Percentiles rank a stretch among this genome's conserved stretches.
phyloP scores from a whole-genome alignment of 345 rosid genomes.

The Sisymbrium altissimum region DNA sequence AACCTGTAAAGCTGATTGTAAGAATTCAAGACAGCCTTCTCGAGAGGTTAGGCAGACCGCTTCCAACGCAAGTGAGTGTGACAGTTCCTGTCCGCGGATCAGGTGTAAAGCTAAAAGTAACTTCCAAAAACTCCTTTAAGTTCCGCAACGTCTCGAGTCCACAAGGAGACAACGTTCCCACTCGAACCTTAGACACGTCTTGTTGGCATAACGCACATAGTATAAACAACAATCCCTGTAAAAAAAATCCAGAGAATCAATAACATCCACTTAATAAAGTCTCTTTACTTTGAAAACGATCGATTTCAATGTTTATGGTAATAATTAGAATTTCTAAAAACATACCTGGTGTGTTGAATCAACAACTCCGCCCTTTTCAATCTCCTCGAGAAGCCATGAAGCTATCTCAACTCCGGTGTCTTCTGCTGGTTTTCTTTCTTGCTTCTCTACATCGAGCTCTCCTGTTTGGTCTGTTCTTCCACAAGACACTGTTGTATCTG shows the following conservation, averaged over 20 bases:
- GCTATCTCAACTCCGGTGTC: constrained; percentile 82
- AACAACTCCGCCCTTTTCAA: constrained; percentile 93
- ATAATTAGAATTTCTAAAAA: not conserved
- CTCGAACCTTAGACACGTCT: constrained; percentile 83
- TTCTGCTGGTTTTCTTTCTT: constrained; percentile 58
- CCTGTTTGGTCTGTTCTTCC: constrained; percentile 41
- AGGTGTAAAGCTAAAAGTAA: constrained; percentile 56
- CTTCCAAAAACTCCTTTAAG: constrained; percentile 70
- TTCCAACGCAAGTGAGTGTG: constrained; percentile 66
- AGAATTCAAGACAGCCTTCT: constrained; percentile 56
- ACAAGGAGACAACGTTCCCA: constrained; percentile 71
- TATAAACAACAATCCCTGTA: constrained; percentile 68
- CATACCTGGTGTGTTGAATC: constrained; percentile 92
- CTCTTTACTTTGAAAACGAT: not conserved
- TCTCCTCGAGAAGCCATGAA: constrained; percentile 78
- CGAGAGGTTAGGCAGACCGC: constrained; percentile 75
- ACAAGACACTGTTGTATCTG: constrained; percentile 65
- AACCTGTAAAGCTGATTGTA: constrained; percentile 1
- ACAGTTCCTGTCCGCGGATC: constrained; percentile 76
- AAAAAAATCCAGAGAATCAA: not conserved
- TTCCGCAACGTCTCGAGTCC: constrained; percentile 79
- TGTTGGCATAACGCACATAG: constrained; percentile 71
- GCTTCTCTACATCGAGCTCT: constrained; percentile 56
- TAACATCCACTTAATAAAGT: not conserved
- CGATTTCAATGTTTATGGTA: not conserved